Conservation (phyloP, 306 rosid species). For the Pterocarpus santalinus region DNA sequence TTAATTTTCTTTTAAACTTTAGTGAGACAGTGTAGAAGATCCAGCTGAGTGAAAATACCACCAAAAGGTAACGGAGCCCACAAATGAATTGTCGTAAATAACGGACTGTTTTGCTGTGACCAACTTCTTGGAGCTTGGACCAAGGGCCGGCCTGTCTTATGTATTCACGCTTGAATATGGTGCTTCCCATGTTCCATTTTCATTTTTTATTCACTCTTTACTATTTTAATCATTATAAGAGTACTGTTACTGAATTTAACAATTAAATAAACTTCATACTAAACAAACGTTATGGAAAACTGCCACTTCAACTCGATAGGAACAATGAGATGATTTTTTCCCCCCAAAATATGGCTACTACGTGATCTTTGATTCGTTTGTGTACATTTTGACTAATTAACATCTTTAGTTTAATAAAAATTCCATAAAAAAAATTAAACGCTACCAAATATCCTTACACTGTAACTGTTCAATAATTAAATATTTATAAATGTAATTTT, state of each 20-base stretch:
- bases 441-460: too few species aligned
- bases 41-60: constrained; percentile 4
- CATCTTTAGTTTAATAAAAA: too few species aligned
- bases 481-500: too few species aligned
- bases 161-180: background rate
- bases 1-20: background rate
- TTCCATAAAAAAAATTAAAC: too few species aligned
- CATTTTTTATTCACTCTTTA: background rate
- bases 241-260: background rate
- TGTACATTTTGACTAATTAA: too few species aligned
- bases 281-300: background rate
- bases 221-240: background rate
- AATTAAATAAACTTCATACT: too few species aligned
- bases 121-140: constrained; percentile 39
- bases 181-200: too few species aligned
- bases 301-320: background rate
- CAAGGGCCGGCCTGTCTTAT: background rate
- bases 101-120: background rate
- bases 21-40: constrained; percentile 17
- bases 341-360: too few species aligned
- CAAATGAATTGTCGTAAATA: background rate
- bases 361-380: too few species aligned
- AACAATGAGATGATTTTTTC: too few species aligned
- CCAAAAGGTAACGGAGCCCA: constrained; percentile 45
- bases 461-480: too few species aligned